phyloP scores from a whole-genome alignment of 306 rosid species.

The Delonix regia region DNA sequence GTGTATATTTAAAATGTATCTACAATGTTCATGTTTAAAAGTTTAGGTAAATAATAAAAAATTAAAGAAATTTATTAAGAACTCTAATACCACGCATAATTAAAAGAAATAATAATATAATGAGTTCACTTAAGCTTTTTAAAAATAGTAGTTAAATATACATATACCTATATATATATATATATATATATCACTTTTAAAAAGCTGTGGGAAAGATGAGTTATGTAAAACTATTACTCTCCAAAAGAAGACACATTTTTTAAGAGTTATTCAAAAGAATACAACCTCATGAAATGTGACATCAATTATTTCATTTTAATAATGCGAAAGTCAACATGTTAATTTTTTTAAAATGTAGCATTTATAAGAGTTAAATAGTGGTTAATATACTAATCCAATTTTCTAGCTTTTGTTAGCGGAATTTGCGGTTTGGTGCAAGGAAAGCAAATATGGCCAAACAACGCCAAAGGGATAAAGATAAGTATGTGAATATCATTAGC shows the following conservation, averaged over 20 bases:
- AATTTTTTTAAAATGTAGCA: background rate
- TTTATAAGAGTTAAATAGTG: background rate
- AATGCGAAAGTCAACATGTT: slow-evolving; percentile 8
- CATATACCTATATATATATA: no score
- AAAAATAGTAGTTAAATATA: no score
- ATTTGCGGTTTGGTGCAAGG: slow-evolving; percentile 38
- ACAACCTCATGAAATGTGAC: background rate
- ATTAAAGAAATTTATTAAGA: no score
- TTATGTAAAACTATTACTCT: background rate
- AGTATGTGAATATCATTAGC: slow-evolving; percentile 11
- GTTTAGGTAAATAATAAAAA: no score
- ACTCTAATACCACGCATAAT: no score
- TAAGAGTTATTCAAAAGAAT: background rate
- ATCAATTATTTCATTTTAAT: background rate
- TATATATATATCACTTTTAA: no score
- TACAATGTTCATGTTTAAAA: no score
- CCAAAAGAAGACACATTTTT: background rate
- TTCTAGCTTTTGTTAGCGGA: slow-evolving; percentile 33
- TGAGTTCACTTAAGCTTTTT: no score
- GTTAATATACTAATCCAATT: slow-evolving; percentile 26
- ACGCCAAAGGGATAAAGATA: background rate
- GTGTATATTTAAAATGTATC: no score
- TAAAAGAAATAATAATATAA: no score
- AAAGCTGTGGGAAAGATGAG: background rate
- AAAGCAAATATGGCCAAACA: slow-evolving; percentile 8